A percentile compares a stretch with the other conserved stretches of the same genome.
Evolutionary conservation across 192 early-diverging fungal genomes (phyloP).

Genomic region (Mortierella alpina): DNA sequence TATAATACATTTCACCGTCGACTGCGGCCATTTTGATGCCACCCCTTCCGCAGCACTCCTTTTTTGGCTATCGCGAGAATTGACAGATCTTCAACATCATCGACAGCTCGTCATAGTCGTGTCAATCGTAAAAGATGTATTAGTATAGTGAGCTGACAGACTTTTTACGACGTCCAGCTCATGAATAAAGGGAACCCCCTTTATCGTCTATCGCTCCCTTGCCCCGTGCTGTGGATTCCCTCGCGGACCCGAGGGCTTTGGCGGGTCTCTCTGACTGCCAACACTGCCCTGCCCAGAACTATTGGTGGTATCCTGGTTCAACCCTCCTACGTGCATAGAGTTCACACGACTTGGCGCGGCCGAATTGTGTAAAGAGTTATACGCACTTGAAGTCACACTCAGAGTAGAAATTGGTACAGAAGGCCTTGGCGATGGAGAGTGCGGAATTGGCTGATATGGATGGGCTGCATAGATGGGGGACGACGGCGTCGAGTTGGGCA

Average conservation of each 20-base stretch:
- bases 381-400: neutral
- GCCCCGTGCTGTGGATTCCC: conserved; percentile 8
- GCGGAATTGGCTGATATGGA: neutral
- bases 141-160: too few species aligned
- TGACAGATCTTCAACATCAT: too few species aligned
- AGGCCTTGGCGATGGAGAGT: conserved; percentile 3
- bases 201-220: neutral
- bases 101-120: too few species aligned
- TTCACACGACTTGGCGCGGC: conserved; percentile 7
- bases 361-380: neutral
- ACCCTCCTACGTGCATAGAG: neutral
- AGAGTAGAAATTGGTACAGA: neutral
- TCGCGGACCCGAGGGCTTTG: neutral
- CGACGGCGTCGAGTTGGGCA: neutral
- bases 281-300: neutral
- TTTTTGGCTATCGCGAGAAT: too few species aligned
- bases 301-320: neutral
- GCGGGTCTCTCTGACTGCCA: neutral
- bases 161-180: too few species aligned
- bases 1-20: too few species aligned
- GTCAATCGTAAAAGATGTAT: too few species aligned
- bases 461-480: conserved; percentile 6
- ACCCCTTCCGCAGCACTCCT: too few species aligned
- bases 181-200: too few species aligned
- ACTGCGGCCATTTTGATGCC: too few species aligned